Evolutionary conservation across 2,329 filamentous ascomycete genomes (phyloP).

Genomic region (Colletotrichum camelliae): DNA sequence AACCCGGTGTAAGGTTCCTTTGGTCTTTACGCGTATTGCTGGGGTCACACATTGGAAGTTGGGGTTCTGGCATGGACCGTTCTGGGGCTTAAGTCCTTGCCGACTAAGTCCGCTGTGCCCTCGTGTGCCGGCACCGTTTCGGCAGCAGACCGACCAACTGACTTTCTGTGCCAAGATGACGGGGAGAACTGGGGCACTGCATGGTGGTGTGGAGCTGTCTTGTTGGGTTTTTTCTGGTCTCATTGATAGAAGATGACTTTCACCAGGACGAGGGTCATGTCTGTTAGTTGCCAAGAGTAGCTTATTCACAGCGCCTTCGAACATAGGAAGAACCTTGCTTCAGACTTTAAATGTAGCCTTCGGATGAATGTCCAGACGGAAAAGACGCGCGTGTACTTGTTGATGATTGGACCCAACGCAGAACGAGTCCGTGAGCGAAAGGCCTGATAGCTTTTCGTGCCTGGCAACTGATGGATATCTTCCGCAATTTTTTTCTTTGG

Average conservation of each 20-base stretch:
- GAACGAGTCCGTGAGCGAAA: not conserved
- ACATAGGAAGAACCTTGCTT: not conserved
- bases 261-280: slow-evolving; percentile 1
- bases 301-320: not conserved
- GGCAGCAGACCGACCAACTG: not conserved
- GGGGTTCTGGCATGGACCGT: not conserved
- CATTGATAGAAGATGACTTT: not conserved
- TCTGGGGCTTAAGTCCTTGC: slow-evolving; percentile 17
- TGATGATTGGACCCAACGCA: not conserved
- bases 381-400: not conserved
- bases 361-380: not conserved
- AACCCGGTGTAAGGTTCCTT: not conserved
- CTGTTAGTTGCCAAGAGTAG: slow-evolving; percentile 14
- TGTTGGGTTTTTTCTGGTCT: not conserved
- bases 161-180: slow-evolving; percentile 8
- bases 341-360: not conserved
- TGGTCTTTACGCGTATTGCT: not conserved
- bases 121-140: slow-evolving; percentile 4
- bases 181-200: slow-evolving; percentile 5
- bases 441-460: not conserved
- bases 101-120: slow-evolving; percentile 10
- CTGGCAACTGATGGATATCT: not conserved
- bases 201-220: not conserved
- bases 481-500: not conserved
- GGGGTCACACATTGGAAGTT: not conserved